Percentiles rank a stretch among this genome's conserved stretches.
Evolutionary conservation across 83 land plant species (phyloP).

Genomic region (Diphasiastrum complanatum): DNA sequence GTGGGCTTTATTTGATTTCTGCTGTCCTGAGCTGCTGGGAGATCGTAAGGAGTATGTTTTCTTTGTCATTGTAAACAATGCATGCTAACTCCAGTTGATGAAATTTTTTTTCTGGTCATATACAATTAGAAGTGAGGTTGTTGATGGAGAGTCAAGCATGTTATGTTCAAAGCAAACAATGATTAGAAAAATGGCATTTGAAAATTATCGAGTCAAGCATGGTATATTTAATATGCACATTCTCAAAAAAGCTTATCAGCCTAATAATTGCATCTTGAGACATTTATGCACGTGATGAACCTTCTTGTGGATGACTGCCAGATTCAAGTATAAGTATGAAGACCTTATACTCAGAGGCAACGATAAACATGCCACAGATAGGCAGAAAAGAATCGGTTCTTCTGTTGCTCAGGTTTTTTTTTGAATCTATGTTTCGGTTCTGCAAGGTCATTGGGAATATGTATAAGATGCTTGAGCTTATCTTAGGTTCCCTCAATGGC

Average conservation of each 20-base stretch:
- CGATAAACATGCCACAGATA: conserved; percentile 78
- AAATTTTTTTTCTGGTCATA: no score
- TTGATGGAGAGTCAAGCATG: no score
- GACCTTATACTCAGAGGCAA: conserved; percentile 67
- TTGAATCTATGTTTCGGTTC: background rate
- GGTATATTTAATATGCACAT: background rate
- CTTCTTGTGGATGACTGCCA: conserved; percentile 12
- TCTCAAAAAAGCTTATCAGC: background rate
- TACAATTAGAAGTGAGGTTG: no score
- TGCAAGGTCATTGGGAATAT: conserved; percentile 3
- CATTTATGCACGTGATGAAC: no score
- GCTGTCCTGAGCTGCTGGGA: conserved; percentile 85
- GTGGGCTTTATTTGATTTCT: conserved; percentile 95
- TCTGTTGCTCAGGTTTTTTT: conserved; percentile 79
- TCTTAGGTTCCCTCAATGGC: no score
- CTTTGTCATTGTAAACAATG: background rate
- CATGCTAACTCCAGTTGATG: background rate
- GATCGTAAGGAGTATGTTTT: conserved; percentile 70
- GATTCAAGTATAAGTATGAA: conserved; percentile 87
- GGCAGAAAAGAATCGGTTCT: conserved; percentile 86
- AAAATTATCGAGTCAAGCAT: no score
- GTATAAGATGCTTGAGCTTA: no score
- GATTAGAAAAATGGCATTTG: no score
- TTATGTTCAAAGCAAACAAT: no score
- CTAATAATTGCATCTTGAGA: no score